Conservation (phyloP, 2,329 filamentous ascomycete species). For the Verticillium alfalfae region DNA sequence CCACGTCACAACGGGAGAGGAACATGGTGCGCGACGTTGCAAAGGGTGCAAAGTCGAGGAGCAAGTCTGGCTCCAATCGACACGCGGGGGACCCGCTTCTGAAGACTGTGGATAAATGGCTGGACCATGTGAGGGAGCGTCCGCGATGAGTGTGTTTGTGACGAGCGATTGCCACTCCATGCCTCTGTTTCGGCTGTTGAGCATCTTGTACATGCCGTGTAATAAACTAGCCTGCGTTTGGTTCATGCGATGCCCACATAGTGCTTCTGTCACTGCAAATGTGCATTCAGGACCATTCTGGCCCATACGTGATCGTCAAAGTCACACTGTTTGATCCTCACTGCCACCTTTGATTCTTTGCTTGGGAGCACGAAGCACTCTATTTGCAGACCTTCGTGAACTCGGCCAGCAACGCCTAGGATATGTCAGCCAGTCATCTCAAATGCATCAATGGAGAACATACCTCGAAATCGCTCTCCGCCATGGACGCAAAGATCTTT, state of each 20-base stretch:
- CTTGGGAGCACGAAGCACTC: no score
- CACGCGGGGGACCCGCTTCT: background rate
- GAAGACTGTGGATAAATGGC: background rate
- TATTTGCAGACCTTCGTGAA: constrained; percentile 20
- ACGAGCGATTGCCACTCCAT: background rate
- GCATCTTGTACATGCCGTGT: background rate
- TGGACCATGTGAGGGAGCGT: background rate
- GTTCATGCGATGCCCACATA: no score
- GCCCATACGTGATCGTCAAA: no score
- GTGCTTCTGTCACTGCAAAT: no score
- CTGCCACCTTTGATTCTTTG: background rate
- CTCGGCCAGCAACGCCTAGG: constrained; percentile 18
- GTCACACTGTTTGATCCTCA: no score
- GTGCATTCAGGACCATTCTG: no score
- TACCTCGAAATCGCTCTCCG: constrained; percentile 48
- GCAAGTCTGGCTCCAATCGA: background rate
- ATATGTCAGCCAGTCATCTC: background rate
- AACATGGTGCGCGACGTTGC: background rate
- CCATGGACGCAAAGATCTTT: constrained; percentile 45
- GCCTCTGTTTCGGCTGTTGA: background rate
- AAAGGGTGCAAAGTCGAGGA: background rate
- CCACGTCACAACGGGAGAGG: background rate
- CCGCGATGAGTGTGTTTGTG: background rate
- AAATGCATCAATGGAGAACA: constrained; percentile 7
- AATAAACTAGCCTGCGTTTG: no score